These are phyloP conservation scores for Alliaria petiolata DNA, from an alignment of 345 rosid genomes.

Conservation along the genomic window DNA sequence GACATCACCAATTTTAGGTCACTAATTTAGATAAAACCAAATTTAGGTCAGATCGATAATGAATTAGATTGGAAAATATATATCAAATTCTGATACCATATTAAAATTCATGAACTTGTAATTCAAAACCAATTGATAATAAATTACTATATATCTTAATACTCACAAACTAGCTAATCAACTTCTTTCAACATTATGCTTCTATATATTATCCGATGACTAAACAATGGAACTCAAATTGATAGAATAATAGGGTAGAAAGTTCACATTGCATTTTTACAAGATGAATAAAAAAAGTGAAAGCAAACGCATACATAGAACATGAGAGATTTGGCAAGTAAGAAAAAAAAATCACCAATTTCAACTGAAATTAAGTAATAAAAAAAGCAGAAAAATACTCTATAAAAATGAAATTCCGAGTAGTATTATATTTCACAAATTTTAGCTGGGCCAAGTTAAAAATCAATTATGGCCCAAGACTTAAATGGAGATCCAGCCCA, in stretches of 20 bases:
- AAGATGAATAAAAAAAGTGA: background rate
- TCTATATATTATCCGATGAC: background rate
- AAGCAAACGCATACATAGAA: slow-evolving; percentile 18
- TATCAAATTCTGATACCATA: no score
- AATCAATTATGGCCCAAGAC: slow-evolving; percentile 57
- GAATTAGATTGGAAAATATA: no score
- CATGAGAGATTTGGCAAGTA: background rate
- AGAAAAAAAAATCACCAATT: background rate
- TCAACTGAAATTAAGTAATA: background rate
- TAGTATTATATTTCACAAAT: background rate
- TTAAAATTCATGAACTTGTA: no score
- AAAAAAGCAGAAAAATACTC: background rate
- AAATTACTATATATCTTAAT: no score
- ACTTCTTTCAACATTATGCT: background rate
- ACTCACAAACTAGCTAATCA: background rate
- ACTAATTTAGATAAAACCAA: no score
- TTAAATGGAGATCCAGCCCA: slow-evolving; percentile 73
- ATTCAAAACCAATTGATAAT: no score
- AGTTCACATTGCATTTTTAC: slow-evolving; percentile 19
- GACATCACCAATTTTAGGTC: no score
- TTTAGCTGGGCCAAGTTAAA: background rate
- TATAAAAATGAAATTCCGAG: background rate
- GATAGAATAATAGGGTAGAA: background rate
- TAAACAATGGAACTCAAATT: background rate
- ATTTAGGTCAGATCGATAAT: no score